These are phyloP conservation scores for Leccinum angustisporum DNA, from an alignment of 1,284 basidiomycete genomes.

Conservation along the genomic window DNA sequence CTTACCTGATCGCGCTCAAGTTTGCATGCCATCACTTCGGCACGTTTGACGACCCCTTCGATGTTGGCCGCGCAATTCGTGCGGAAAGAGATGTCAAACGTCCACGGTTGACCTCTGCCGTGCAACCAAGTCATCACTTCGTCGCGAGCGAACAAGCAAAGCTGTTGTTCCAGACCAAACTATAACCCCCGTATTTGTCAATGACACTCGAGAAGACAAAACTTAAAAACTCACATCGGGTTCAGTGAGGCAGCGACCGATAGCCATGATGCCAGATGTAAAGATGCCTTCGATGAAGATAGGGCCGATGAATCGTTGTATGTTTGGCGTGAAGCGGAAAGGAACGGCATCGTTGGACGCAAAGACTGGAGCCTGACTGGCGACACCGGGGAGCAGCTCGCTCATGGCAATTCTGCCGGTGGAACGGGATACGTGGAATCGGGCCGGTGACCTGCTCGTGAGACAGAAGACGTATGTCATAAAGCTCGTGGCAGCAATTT, in stretches of 20 bases:
- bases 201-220: not conserved
- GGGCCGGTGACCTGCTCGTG: conserved; percentile 78
- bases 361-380: conserved; percentile 62
- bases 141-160: conserved; percentile 90
- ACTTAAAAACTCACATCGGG: conserved; percentile 69
- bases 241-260: conserved; percentile 87
- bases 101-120: conserved; percentile 49
- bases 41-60: conserved; percentile 81
- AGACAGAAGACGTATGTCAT: conserved; percentile 91
- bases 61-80: conserved; percentile 73
- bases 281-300: conserved; percentile 90
- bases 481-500: conserved; percentile 88
- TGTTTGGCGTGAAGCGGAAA: conserved; percentile 96
- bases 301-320: conserved; percentile 92
- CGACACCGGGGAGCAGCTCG: conserved; percentile 79
- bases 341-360: conserved; percentile 86
- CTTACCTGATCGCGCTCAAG: conserved; percentile 76
- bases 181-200: conserved; percentile 32
- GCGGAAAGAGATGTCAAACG: conserved; percentile 63
- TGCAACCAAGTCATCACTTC: conserved; percentile 82
- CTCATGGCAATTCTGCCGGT: conserved; percentile 91
- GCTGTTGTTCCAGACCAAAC: conserved; percentile 87
- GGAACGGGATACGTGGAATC: conserved; percentile 88
- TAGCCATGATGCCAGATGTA: conserved; percentile 85
- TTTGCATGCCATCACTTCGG: conserved; percentile 85